Evolutionary conservation across 495 filamentous ascomycete genomes (phyloP).

Genomic region (Trichoderma parareesei): DNA sequence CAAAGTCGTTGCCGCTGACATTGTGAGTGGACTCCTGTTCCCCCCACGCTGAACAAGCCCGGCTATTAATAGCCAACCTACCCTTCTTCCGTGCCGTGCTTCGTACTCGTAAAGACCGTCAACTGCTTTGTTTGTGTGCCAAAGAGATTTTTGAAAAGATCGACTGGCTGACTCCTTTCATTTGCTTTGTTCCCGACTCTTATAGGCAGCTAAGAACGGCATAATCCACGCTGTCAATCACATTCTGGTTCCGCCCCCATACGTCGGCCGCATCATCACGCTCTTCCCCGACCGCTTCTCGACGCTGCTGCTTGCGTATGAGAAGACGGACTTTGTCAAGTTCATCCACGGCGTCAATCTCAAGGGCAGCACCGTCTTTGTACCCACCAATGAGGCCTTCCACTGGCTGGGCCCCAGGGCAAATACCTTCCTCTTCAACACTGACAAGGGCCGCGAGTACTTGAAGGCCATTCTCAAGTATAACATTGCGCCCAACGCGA

Average conservation of each 20-base stretch:
- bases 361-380: conserved; percentile 58
- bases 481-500: conserved; percentile 55
- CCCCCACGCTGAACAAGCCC: not conserved
- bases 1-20: conserved; percentile 53
- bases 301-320: conserved; percentile 60
- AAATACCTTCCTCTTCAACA: conserved; percentile 71
- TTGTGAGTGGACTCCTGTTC: conserved; percentile 38
- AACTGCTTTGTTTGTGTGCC: too few species aligned
- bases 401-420: conserved; percentile 53
- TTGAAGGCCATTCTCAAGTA: conserved; percentile 33
- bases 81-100: not conserved
- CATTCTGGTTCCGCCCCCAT: conserved; percentile 62
- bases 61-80: conserved; percentile 2
- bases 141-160: too few species aligned
- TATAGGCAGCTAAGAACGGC: conserved; percentile 48
- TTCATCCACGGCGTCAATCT: conserved; percentile 24
- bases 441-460: conserved; percentile 44
- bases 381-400: conserved; percentile 66
- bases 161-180: not conserved
- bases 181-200: not conserved
- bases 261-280: conserved; percentile 46
- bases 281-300: conserved; percentile 62
- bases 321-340: conserved; percentile 52
- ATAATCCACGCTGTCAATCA: conserved; percentile 64
- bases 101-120: not conserved